Base-by-base conservation (phyloP, 2,329 filamentous ascomycete species). In the Incumbomyces lentus region DNA sequence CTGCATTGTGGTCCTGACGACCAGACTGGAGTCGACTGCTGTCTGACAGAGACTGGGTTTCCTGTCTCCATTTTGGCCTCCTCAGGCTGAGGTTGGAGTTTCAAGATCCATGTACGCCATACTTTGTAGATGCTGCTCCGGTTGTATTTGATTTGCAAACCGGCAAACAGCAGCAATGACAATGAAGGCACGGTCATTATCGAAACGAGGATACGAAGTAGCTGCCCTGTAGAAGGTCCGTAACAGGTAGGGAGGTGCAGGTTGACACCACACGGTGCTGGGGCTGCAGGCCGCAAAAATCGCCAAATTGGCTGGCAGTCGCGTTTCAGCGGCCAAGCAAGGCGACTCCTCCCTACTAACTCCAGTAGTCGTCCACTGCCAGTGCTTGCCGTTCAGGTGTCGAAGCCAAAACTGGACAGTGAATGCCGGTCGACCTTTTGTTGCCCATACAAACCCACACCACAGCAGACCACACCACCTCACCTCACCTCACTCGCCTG, bases 61-160 rank as follows among this genome's bases (percentile, higher is more conserved):
- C 22, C 38, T 38, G 33, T 37, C 8, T 35, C n/a, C n/a, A n/a
- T n/a, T n/a, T n/a, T n/a, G n/a, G n/a, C n/a, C n/a, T n/a, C n/a
- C n/a, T n/a, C n/a, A n/a, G n/a, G n/a, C n/a, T n/a, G n/a, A n/a
- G 30, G 35, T 14, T 11, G 42, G 30, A n/a, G 8, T 14, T 30
- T 29, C 22, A 45, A 11, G 8, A 38, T 4, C 6, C 18, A 22
- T 33, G 38, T 38, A n/a, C n/a, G n/a, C n/a, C n/a, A n/a, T n/a
- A n/a, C 14, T 10, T 16, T 22, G 11, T 30, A 29, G 30, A 33
- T 38, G 33, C 41, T 36, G 31, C 29, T 37, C 42, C 42, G 42
- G 41, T 13, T 45, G 42, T 14, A 45, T 45, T 45, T 45, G 42
- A 45, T 37, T 45, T 45, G 33, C 38, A 45, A 33, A 45, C 34